Conservation (phyloP, 176 grass and related monocot genomes). For the Cenchrus americanus region DNA sequence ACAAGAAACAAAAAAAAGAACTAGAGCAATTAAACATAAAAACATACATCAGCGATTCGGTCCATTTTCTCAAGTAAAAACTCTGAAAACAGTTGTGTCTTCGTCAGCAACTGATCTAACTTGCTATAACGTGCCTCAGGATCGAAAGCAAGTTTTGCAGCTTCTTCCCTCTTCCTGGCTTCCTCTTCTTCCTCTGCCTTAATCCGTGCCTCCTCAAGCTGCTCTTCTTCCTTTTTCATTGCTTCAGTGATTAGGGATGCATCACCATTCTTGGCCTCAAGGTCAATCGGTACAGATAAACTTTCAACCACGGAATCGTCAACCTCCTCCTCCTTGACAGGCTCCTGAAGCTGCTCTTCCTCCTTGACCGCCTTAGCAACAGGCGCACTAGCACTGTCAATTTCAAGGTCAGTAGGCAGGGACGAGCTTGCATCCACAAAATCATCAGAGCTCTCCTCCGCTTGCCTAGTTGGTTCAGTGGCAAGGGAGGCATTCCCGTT, state of each 20-base stretch:
- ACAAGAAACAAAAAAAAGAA: background rate
- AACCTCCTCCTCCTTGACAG: constrained; percentile 25
- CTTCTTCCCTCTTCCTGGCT: constrained; percentile 52
- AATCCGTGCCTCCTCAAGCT: constrained; percentile 46
- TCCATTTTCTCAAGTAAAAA: constrained; percentile 99
- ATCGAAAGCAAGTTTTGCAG: constrained; percentile 41
- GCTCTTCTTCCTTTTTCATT: constrained; percentile 81
- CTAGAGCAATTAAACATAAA: constrained; percentile 15
- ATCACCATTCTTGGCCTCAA: constrained; percentile 86
- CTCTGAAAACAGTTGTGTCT: constrained; percentile 86
- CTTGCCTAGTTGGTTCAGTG: constrained; percentile 37
- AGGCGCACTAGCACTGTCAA: background rate
- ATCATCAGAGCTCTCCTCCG: background rate
- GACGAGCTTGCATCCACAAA: constrained; percentile 31
- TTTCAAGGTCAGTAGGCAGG: constrained; percentile 40
- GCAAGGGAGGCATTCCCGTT: background rate
- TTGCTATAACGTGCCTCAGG: constrained; percentile 71
- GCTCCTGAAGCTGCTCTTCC: constrained; percentile 18
- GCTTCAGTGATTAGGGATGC: constrained; percentile 59
- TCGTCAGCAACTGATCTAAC: constrained; percentile 81
- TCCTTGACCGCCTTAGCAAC: constrained; percentile 11
- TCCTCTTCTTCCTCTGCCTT: constrained; percentile 64
- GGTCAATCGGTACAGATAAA: constrained; percentile 50
- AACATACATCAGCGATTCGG: constrained; percentile 68
- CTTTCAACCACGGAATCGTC: constrained; percentile 11